Conservation (phyloP, 805 yeast species). For the Metschnikowia kunwiensis region DNA sequence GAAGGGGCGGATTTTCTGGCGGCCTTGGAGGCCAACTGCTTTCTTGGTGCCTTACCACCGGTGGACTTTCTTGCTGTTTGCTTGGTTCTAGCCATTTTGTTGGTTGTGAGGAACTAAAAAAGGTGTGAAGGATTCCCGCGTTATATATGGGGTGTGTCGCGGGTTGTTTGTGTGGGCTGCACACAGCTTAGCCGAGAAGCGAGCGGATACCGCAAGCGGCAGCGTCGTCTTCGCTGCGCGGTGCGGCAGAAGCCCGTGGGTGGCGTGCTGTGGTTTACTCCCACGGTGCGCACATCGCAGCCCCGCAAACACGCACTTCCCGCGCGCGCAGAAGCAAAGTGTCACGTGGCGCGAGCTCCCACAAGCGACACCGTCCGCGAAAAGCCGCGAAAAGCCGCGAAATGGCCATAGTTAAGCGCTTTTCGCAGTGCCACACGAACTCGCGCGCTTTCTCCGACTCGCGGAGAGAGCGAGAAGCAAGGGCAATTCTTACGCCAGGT, state of each 20-base stretch:
- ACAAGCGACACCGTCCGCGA: conserved; percentile 1
- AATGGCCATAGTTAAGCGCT: conserved; percentile 17
- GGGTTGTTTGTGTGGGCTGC: not conserved
- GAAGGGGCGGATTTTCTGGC: conserved; percentile 49
- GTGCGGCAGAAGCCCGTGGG: conserved; percentile 2
- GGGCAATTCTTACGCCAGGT: conserved; percentile 10
- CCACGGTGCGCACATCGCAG: conserved; percentile 9
- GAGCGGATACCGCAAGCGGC: too few relatives aligned
- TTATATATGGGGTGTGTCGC: not conserved
- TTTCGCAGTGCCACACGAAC: conserved; percentile 12
- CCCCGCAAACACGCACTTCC: conserved; percentile 11
- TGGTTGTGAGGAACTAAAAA: conserved; percentile 1
- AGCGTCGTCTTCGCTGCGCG: too few relatives aligned
- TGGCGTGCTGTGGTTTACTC: conserved; percentile 14
- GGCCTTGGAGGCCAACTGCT: conserved; percentile 48
- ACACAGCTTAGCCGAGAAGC: too few relatives aligned
- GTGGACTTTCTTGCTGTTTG: conserved; percentile 49
- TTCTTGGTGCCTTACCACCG: conserved; percentile 50
- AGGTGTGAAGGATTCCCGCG: not conserved
- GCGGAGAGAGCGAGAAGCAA: conserved; percentile 12
- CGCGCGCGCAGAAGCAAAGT: conserved; percentile 8
- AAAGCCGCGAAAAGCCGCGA: conserved; percentile 4
- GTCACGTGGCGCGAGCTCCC: too few relatives aligned
- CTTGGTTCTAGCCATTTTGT: conserved; percentile 44
- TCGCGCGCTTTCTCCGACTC: conserved; percentile 4